A percentile compares a stretch with the other conserved stretches of the same genome.
These are phyloP conservation scores for Lavandula angustifolia DNA, from an alignment of 257 asterid genomes.

Conservation along the genomic window DNA sequence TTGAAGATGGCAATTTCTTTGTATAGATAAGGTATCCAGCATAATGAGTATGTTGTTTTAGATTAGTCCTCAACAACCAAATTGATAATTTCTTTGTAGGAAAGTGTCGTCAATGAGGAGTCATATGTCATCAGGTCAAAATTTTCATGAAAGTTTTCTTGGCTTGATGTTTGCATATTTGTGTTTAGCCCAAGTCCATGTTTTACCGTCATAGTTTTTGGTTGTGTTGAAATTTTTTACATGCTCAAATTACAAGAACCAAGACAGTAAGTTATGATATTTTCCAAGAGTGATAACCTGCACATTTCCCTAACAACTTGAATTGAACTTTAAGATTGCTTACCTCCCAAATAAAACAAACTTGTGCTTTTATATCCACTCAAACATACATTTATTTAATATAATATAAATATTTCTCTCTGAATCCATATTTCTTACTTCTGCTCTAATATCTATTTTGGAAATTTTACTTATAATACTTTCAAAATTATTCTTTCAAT, in stretches of 20 bases:
- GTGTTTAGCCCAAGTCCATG: conserved; percentile 30
- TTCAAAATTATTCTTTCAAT: conserved; percentile 19
- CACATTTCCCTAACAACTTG: too few species aligned
- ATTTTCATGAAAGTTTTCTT: conserved; percentile 86
- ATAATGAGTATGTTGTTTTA: conserved; percentile 31
- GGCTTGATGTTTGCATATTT: conserved; percentile 96
- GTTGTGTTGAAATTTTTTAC: too few species aligned
- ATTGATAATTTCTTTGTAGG: conserved; percentile 50
- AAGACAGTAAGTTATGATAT: too few species aligned
- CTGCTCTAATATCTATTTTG: conserved; percentile 92
- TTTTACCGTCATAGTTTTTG: conserved; percentile 8
- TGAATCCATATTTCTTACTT: conserved; percentile 59
- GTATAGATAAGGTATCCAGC: conserved; percentile 63
- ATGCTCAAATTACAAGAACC: too few species aligned
- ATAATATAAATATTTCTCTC: conserved; percentile 31
- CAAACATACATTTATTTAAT: not conserved
- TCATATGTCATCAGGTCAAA: conserved; percentile 73
- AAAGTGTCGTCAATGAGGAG: conserved; percentile 95
- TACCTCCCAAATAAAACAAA: not conserved
- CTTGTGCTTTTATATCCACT: not conserved
- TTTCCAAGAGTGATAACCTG: too few species aligned
- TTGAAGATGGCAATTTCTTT: conserved; percentile 97
- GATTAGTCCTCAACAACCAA: conserved; percentile 23
- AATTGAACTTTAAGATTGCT: not conserved
- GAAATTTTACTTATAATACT: conserved; percentile 30